Base-by-base conservation (phyloP, 2,329 filamentous ascomycete species). In the Fusarium sambucinum region DNA sequence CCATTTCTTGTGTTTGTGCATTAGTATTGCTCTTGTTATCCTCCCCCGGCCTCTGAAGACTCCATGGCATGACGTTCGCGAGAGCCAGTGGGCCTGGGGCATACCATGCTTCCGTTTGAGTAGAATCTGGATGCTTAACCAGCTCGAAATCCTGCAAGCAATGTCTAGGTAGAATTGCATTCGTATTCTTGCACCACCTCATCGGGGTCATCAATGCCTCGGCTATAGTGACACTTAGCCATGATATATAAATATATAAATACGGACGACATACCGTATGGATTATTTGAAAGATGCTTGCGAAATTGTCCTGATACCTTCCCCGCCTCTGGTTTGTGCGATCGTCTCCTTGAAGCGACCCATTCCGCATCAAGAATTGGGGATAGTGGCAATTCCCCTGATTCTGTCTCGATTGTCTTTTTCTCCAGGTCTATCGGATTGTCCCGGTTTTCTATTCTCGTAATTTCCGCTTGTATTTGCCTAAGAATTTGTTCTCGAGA, bases 141-240 rank as follows among this genome's bases (percentile, higher is more conserved):
- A 88, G 72, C 29, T 84, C 82, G 62, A 93, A 89, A 32, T 86
- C 81, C 55, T 91, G 86, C 6, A 92, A 79, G 74, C 93, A 90
- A 71, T 85, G 88, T 16, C 76, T 77, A 2, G 91, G 91, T 9
- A 92, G 76, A 2, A 74, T 73, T 0, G 76, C 74, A 0, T 72
- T 63, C 2, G 88, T 88, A 32, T 85, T 74, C 23, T 77, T 72
- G 71, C 90, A 92, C 58, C 76, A 70, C 55, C 91, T 87, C 23
- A 90, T 58, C 0, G 88, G 87, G 0, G 86, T 85, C 30, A 86
- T 86, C 23, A 94, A 83, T 9, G 88, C 86, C 44, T 83, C 83
- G 5, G 90, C 90, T 91, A 55, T 27, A 32, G 4, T 14, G 7
- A 54, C 38, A 23, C 40, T 50, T 51, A 63, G 56, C 29, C 17